Evolutionary conservation across 129 eudicot genomes (phyloP).

Genomic region (Tagetes erecta): DNA sequence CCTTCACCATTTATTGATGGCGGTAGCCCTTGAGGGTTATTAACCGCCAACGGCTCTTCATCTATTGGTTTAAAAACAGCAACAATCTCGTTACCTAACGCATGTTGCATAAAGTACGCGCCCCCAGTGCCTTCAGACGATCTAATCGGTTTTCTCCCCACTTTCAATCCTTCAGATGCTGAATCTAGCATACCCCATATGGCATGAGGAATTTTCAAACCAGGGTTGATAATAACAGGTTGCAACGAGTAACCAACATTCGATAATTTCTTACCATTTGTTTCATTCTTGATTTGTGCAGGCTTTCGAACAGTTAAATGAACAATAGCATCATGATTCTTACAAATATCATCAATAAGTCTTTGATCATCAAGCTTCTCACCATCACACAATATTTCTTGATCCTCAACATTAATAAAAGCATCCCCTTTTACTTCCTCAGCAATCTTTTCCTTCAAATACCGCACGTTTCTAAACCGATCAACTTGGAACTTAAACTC

Average conservation of each 20-base stretch:
- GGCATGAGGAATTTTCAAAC: slow-evolving; percentile 27
- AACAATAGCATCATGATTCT: slow-evolving; percentile 43
- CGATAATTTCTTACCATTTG: slow-evolving; percentile 27
- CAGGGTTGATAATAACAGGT: slow-evolving; percentile 53
- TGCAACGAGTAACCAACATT: slow-evolving; percentile 41
- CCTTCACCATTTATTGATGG: slow-evolving; percentile 58
- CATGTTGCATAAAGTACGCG: slow-evolving; percentile 61
- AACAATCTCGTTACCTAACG: slow-evolving; percentile 43
- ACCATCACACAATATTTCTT: slow-evolving; percentile 58
- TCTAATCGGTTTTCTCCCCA: slow-evolving; percentile 43
- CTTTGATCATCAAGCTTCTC: slow-evolving; percentile 69
- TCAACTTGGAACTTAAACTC: slow-evolving; percentile 62
- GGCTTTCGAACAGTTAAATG: slow-evolving; percentile 65
- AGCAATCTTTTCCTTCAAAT: slow-evolving; percentile 55
- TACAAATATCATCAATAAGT: slow-evolving; percentile 55
- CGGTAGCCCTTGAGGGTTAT: slow-evolving; percentile 63
- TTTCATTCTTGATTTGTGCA: slow-evolving; percentile 40
- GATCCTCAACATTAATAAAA: slow-evolving; percentile 45
- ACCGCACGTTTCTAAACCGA: slow-evolving; percentile 46
- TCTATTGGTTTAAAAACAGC: slow-evolving; percentile 65
- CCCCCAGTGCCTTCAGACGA: slow-evolving; percentile 74
- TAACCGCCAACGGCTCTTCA: slow-evolving; percentile 74
- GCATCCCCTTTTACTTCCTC: slow-evolving; percentile 54
- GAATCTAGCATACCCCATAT: slow-evolving; percentile 44
- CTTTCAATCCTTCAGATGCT: slow-evolving; percentile 45